Evolutionary conservation across 257 asterid species (phyloP).

Genomic region (Penstemon newberryi): DNA sequence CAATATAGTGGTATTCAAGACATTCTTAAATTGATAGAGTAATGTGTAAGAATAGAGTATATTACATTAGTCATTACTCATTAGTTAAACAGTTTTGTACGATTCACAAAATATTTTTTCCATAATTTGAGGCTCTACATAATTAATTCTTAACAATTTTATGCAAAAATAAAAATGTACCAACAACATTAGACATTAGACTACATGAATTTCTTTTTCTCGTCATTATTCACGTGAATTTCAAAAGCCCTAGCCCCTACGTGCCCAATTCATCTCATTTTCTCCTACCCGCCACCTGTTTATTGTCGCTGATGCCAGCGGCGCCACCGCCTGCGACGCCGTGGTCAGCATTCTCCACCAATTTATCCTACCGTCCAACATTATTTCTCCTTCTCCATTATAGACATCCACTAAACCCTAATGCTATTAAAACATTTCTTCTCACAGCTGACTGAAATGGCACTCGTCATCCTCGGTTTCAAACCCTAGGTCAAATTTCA

Average conservation of each 20-base stretch:
- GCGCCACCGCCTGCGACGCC: constrained; percentile 22
- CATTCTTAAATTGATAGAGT: too few species aligned
- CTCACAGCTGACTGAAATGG: constrained; percentile 18
- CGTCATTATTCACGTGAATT: neutral
- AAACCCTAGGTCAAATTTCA: constrained; percentile 10
- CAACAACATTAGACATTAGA: neutral
- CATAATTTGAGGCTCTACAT: too few species aligned
- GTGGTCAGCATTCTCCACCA: neutral
- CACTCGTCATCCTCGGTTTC: constrained; percentile 9
- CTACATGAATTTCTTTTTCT: neutral
- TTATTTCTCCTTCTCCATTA: neutral
- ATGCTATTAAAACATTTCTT: neutral
- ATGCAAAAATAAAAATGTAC: too few species aligned
- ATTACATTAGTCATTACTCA: too few species aligned
- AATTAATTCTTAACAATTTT: too few species aligned
- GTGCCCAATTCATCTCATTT: neutral
- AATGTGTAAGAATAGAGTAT: too few species aligned
- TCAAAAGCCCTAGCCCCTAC: neutral
- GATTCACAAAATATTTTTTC: too few species aligned
- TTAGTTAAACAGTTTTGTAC: too few species aligned
- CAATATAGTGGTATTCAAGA: too few species aligned
- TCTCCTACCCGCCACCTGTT: neutral
- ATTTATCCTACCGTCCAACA: neutral
- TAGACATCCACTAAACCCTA: neutral
- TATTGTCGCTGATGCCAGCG: constrained; percentile 9